phyloP scores from a whole-genome alignment of 257 asterid genomes.

The Cynanchum wilfordii region DNA sequence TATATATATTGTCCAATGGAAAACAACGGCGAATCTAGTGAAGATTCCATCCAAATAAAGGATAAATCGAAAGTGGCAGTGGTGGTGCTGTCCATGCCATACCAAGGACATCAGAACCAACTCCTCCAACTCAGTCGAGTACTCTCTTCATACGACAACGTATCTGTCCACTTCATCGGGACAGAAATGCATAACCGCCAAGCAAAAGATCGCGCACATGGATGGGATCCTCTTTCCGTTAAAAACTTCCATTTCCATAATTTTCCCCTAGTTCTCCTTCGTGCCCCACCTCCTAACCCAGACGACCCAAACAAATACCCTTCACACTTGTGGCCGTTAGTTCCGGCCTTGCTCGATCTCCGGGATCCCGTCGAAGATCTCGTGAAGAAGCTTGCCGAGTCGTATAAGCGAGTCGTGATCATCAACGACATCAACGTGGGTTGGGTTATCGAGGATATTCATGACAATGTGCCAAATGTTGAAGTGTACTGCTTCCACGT shows the following conservation, averaged over 20 bases:
- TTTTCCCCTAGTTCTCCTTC: constrained; percentile 7
- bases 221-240: constrained; percentile 26
- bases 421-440: constrained; percentile 13
- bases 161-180: constrained; percentile 45
- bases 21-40: neutral
- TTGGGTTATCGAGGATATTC: constrained; percentile 5
- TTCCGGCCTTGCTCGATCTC: neutral
- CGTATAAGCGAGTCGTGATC: constrained; percentile 9
- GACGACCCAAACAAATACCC: constrained; percentile 10
- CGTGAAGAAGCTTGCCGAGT: neutral
- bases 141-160: constrained; percentile 27
- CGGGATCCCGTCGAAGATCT: neutral
- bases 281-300: constrained; percentile 13
- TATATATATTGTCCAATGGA: neutral
- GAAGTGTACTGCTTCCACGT: constrained; percentile 18
- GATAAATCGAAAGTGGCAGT: constrained; percentile 21
- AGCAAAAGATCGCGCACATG: constrained; percentile 38
- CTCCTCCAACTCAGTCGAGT: constrained; percentile 67
- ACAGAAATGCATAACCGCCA: constrained; percentile 54
- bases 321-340: neutral
- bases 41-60: constrained; percentile 16
- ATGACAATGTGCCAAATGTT: constrained; percentile 3
- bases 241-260: constrained; percentile 42
- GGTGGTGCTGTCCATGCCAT: constrained; percentile 54
- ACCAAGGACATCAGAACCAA: constrained; percentile 69